Evolutionary conservation across 495 filamentous ascomycete genomes (phyloP).

Genomic region (Penicillium mononematosum): DNA sequence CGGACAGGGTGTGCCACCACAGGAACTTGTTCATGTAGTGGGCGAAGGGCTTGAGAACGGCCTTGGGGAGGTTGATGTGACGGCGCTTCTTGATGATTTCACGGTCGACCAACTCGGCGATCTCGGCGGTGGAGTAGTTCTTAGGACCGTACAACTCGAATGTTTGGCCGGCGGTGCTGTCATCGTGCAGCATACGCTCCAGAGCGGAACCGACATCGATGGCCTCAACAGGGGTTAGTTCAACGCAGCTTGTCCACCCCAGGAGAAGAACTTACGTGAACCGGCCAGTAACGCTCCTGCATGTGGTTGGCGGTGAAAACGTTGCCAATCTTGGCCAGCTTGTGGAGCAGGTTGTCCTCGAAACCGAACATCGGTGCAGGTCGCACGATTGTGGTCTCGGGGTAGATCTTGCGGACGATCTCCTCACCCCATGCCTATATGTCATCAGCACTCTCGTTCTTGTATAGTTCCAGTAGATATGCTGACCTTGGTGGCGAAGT

Average conservation of each 20-base stretch:
- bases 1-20: constrained; percentile 83
- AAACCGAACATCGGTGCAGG: constrained; percentile 92
- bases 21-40: constrained; percentile 70
- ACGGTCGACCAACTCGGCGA: constrained; percentile 80
- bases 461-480: not conserved
- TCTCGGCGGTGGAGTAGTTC: constrained; percentile 85
- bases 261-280: constrained; percentile 65
- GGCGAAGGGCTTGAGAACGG: constrained; percentile 67
- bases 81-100: constrained; percentile 88
- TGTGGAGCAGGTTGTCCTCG: constrained; percentile 89
- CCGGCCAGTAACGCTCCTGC: constrained; percentile 87
- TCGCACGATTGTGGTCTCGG: constrained; percentile 95
- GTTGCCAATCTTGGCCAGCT: constrained; percentile 73
- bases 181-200: constrained; percentile 84
- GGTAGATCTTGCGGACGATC: constrained; percentile 85
- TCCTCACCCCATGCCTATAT: constrained; percentile 72
- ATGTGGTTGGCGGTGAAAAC: constrained; percentile 88
- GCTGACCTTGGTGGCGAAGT: constrained; percentile 82
- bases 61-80: constrained; percentile 90
- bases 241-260: not conserved
- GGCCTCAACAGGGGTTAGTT: constrained; percentile 48
- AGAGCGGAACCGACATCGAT: constrained; percentile 87
- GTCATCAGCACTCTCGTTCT: constrained; percentile 18
- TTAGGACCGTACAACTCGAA: constrained; percentile 94
- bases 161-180: constrained; percentile 84